phyloP scores from a whole-genome alignment of 2,329 filamentous ascomycete species.

The Monosporascus cannonballus region DNA sequence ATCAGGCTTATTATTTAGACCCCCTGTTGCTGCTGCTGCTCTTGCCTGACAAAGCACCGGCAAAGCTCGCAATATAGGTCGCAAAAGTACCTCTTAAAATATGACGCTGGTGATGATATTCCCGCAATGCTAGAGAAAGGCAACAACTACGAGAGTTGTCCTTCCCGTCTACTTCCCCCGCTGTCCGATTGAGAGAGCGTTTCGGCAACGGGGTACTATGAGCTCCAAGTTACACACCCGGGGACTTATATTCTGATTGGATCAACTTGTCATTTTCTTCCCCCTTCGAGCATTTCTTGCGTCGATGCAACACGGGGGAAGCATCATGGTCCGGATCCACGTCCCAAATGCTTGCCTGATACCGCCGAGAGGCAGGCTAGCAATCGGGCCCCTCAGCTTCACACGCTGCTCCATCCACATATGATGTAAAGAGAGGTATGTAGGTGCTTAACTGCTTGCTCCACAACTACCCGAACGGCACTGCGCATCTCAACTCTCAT shows the following conservation, averaged over 20 bases:
- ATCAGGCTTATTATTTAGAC: not conserved
- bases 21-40: not conserved
- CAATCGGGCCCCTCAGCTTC: constrained; percentile 1
- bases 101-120: not conserved
- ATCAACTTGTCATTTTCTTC: no score
- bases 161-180: not conserved
- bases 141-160: not conserved
- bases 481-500: not conserved
- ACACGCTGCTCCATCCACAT: constrained; percentile 9
- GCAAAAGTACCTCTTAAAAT: no score
- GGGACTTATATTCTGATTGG: constrained; percentile 1
- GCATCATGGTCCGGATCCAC: not conserved
- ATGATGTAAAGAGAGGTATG: constrained; percentile 3
- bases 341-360: not conserved
- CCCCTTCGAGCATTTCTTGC: not conserved
- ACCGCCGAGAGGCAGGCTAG: not conserved
- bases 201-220: no score
- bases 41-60: not conserved
- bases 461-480: no score
- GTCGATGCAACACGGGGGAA: not conserved
- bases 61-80: not conserved
- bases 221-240: not conserved
- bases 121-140: not conserved
- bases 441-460: no score
- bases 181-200: not conserved